Evolutionary conservation across 2,329 filamentous ascomycete genomes (phyloP).

Genomic region (Aspergillus sp.): DNA sequence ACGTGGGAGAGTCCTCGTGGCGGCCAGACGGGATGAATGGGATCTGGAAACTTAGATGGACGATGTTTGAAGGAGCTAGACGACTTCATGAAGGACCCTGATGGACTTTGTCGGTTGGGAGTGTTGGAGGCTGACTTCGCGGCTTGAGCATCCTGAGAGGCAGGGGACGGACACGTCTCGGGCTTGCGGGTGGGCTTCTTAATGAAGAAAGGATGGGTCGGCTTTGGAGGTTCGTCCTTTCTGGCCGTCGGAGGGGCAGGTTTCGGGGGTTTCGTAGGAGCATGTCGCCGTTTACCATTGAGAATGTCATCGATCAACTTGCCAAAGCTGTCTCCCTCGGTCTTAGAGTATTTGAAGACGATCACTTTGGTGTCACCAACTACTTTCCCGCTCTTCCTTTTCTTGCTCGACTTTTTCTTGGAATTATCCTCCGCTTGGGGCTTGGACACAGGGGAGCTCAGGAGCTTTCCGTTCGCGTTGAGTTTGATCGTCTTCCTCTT

Average conservation of each 20-base stretch:
- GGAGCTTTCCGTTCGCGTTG: constrained; percentile 42
- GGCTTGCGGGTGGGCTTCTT: constrained; percentile 47
- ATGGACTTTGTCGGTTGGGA: background rate
- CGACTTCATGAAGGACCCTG: background rate
- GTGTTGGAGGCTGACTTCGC: background rate
- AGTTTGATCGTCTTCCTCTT: constrained; percentile 50
- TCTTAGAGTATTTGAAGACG: constrained; percentile 58
- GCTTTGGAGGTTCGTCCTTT: constrained; percentile 38
- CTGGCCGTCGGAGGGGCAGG: constrained; percentile 1
- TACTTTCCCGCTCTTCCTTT: constrained; percentile 26
- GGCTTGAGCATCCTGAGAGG: background rate
- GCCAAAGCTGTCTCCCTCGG: constrained; percentile 53
- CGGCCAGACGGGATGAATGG: constrained; percentile 38
- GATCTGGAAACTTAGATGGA: constrained; percentile 28
- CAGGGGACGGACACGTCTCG: background rate
- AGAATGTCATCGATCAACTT: constrained; percentile 64
- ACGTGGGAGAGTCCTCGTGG: constrained; percentile 44
- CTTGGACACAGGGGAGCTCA: constrained; percentile 33
- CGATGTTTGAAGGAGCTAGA: constrained; percentile 19
- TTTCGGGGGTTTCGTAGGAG: constrained; percentile 18
- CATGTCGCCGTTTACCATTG: constrained; percentile 30
- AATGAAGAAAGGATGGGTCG: constrained; percentile 68
- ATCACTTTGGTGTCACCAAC: constrained; percentile 43
- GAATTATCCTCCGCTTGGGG: constrained; percentile 15
- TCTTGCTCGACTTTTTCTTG: constrained; percentile 5